phyloP scores from a whole-genome alignment of 805 yeast genomes.

The Lipomyces sp. region DNA sequence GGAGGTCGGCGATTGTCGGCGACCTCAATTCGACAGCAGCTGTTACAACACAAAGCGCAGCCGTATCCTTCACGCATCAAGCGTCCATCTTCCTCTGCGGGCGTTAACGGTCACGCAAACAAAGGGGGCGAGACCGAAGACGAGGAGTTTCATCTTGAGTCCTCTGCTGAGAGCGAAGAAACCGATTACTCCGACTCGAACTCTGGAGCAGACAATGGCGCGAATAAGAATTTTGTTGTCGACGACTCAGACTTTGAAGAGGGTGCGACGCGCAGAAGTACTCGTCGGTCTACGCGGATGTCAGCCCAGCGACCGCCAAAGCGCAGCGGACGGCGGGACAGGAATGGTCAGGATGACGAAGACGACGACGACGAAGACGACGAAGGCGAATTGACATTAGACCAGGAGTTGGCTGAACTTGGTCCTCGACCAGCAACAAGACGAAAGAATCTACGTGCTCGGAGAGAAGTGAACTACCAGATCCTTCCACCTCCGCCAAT shows the following conservation, averaged over 20 bases:
- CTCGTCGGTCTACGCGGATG: slow-evolving; percentile 7
- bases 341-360: slow-evolving; percentile 19
- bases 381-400: slow-evolving; percentile 41
- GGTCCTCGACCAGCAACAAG: slow-evolving; percentile 55
- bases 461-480: slow-evolving; percentile 73
- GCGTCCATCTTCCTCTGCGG: slow-evolving; percentile 34
- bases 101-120: slow-evolving; percentile 28
- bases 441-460: slow-evolving; percentile 48
- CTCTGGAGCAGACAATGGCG: neutral
- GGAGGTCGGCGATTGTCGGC: slow-evolving; percentile 11
- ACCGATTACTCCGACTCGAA: slow-evolving; percentile 20
- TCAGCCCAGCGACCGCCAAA: neutral
- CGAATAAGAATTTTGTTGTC: slow-evolving; percentile 21
- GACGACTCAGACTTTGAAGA: slow-evolving; percentile 25
- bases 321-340: neutral
- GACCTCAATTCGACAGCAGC: slow-evolving; percentile 22
- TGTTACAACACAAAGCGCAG: slow-evolving; percentile 15
- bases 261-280: slow-evolving; percentile 3
- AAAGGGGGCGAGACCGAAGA: slow-evolving; percentile 30
- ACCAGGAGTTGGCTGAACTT: slow-evolving; percentile 64
- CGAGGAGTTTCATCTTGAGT: slow-evolving; percentile 27
- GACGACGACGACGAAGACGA: slow-evolving; percentile 33
- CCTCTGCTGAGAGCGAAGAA: slow-evolving; percentile 30
- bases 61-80: slow-evolving; percentile 37
- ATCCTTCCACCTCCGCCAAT: slow-evolving; percentile 73